Conservation (phyloP, 2,329 filamentous ascomycete species). For the Xylariomycetidae sp. region DNA sequence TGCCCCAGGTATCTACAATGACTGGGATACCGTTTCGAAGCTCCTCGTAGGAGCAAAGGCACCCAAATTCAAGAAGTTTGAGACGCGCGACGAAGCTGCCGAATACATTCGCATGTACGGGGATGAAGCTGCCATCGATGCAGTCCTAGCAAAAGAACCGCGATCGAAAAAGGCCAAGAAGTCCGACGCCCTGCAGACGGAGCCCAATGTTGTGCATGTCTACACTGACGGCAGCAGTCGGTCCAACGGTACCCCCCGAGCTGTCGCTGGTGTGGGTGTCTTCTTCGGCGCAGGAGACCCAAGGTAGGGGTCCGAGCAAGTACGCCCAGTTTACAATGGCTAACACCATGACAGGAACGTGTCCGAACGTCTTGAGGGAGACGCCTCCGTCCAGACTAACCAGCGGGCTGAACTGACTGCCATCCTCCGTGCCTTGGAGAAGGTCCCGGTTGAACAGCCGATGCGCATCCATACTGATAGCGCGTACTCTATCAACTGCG, state of each 20-base stretch:
- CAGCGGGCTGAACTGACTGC: constrained; percentile 93
- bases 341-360: constrained; percentile 44
- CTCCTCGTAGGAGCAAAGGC: constrained; percentile 70
- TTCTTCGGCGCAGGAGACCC: constrained; percentile 53
- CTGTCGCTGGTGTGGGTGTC: constrained; percentile 56
- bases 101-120: constrained; percentile 58
- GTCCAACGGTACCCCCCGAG: constrained; percentile 50
- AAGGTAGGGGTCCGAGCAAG: constrained; percentile 29
- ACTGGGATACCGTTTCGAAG: constrained; percentile 63
- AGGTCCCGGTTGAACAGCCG: constrained; percentile 59
- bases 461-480: constrained; percentile 84
- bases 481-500: constrained; percentile 83
- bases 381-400: constrained; percentile 83
- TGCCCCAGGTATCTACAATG: constrained; percentile 52
- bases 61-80: constrained; percentile 64
- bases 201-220: constrained; percentile 35
- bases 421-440: constrained; percentile 75
- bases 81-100: constrained; percentile 65
- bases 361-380: constrained; percentile 68
- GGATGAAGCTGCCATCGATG: constrained; percentile 36
- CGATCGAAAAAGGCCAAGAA: constrained; percentile 30
- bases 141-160: constrained; percentile 40
- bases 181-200: constrained; percentile 13
- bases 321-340: constrained; percentile 6
- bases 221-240: constrained; percentile 60